These are phyloP conservation scores for Cantharellus anzutake DNA, from an alignment of 768 basidiomycete species.

Conservation along the genomic window DNA sequence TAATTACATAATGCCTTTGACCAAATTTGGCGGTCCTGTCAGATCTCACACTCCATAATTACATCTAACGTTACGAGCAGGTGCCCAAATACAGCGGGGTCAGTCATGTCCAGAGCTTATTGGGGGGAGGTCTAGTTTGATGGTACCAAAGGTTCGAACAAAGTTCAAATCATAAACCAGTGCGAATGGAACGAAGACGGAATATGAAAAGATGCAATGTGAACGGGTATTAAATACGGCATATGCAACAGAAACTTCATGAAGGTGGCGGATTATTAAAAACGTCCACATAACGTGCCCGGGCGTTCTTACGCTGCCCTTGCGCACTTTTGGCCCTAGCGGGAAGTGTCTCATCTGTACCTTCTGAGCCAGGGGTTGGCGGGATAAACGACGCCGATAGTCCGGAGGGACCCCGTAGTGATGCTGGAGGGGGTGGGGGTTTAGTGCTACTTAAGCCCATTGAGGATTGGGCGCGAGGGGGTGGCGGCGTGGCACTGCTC, in stretches of 20 bases:
- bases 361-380: conserved; percentile 5
- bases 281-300: conserved; percentile 82
- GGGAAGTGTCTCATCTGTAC: conserved; percentile 11
- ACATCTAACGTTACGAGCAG: too few species aligned
- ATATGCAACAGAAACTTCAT: not conserved
- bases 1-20: too few species aligned
- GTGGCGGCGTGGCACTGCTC: conserved; percentile 18
- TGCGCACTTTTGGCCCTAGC: conserved; percentile 35
- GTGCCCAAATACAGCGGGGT: not conserved
- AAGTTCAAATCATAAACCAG: too few species aligned
- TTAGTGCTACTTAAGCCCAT: conserved; percentile 35
- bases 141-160: not conserved
- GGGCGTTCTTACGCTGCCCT: conserved; percentile 50
- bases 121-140: not conserved
- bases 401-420: conserved; percentile 42
- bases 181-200: too few species aligned
- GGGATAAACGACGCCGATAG: conserved; percentile 18
- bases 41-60: too few species aligned
- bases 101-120: not conserved
- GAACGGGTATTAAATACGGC: not conserved
- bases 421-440: conserved; percentile 30
- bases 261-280: conserved; percentile 26
- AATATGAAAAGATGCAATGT: not conserved
- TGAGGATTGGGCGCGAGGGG: conserved; percentile 17
- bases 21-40: too few species aligned